Evolutionary conservation across 805 yeast genomes (phyloP), one percentile per base, ranked within the genome.

Genomic region (Candida corydali): DNA sequence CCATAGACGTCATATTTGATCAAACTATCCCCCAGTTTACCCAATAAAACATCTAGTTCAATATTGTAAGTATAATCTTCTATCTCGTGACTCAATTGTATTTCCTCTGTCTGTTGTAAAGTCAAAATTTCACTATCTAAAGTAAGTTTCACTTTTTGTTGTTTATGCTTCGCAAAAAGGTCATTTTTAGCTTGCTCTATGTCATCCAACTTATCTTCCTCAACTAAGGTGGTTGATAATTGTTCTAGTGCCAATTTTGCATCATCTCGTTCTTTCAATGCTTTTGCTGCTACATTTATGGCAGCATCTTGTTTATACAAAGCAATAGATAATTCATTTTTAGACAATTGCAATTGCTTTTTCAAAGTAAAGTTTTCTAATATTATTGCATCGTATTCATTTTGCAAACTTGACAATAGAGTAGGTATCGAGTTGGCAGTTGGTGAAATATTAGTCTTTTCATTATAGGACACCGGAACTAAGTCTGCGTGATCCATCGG

Each of bases 291-390:
- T 1, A 89, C 96, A 38, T 89, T 66, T 3, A 84, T 79, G 2
- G 96, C 95, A 0, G 97, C 96, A 55, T 89, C 98, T 44, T 85
- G 85, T 51, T 81, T 82, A 50, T 87, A 89, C 27, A 88, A 61
- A 0, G 95, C 81, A 2, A 82, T 63, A 20, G 93, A 80, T 33
- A 89, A 63, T 49, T 87, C 91, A 46, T 83, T 77, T 40, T 82
- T 73, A 1, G 88, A 70, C 17, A 67, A 65, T 35, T 70, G 74
- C 26, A 88, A 65, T 47, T 83, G 87, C 53, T 85, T 83, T 42
- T 93, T 70, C 43, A 89, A 63, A 26, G 79, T 74, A 51, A 86
- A 87, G 15, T 83, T 70, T 51, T 91, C 97, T 35, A 89, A 63
- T 19, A 91, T 85, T 29, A 86, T 55, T 0, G 96, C 76, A 52